These are phyloP conservation scores for Sugiyamaella lignohabitans DNA, from an alignment of 805 yeast species.

Conservation along the genomic window DNA sequence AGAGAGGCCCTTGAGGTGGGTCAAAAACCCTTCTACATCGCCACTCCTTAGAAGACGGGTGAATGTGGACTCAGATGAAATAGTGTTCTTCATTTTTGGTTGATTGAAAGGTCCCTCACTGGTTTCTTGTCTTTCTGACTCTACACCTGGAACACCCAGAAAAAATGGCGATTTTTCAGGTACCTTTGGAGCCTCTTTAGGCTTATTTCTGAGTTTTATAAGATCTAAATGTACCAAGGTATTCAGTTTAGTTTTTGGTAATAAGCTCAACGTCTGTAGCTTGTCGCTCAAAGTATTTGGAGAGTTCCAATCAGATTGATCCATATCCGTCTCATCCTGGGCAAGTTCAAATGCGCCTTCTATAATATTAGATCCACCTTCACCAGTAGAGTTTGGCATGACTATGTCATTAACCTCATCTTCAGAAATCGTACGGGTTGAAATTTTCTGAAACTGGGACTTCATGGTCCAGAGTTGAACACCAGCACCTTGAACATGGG, in stretches of 20 bases:
- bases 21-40: slow-evolving; percentile 48
- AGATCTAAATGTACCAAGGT: slow-evolving; percentile 76
- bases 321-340: slow-evolving; percentile 27
- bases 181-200: slow-evolving; percentile 79
- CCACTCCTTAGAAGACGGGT: slow-evolving; percentile 59
- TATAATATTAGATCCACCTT: slow-evolving; percentile 60
- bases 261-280: slow-evolving; percentile 66
- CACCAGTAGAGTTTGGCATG: slow-evolving; percentile 74
- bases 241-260: slow-evolving; percentile 71
- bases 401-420: slow-evolving; percentile 46
- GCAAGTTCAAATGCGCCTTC: slow-evolving; percentile 61
- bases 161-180: slow-evolving; percentile 81
- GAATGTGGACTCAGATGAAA: slow-evolving; percentile 46
- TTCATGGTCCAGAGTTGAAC: slow-evolving; percentile 88
- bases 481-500: slow-evolving; percentile 88
- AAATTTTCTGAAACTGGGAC: slow-evolving; percentile 70
- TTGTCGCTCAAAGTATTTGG: slow-evolving; percentile 57
- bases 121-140: slow-evolving; percentile 32
- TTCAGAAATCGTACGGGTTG: slow-evolving; percentile 66
- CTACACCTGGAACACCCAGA: slow-evolving; percentile 52
- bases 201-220: slow-evolving; percentile 81
- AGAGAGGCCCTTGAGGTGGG: slow-evolving; percentile 50
- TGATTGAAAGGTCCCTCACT: slow-evolving; percentile 21
- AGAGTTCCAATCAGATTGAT: slow-evolving; percentile 20
- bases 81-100: slow-evolving; percentile 4